Conservation (phyloP, 208 protist species). For the Naegleria fowleri region DNA sequence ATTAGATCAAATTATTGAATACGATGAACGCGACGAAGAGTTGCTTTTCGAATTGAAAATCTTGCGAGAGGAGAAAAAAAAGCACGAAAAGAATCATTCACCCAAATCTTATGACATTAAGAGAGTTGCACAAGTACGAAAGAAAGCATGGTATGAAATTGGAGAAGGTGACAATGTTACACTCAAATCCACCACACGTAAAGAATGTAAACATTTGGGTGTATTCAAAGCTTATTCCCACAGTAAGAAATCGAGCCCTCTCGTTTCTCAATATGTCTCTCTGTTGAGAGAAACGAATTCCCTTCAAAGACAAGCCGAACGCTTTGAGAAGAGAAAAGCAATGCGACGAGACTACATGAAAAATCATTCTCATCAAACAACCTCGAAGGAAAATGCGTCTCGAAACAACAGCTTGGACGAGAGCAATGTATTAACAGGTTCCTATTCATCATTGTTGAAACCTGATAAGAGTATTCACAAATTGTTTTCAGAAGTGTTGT, state of each 20-base stretch:
- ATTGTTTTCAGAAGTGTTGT: no score
- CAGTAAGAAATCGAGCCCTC: background rate
- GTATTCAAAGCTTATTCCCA: background rate
- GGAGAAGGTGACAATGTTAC: background rate
- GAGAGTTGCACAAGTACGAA: background rate
- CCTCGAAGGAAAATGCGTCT: no score
- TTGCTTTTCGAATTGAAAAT: background rate
- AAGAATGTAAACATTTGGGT: background rate
- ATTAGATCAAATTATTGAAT: background rate
- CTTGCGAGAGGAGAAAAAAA: background rate
- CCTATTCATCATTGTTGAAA: no score
- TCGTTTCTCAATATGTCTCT: background rate
- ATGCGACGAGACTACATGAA: background rate
- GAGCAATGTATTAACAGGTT: no score
- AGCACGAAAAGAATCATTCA: background rate
- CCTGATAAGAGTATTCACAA: no score
- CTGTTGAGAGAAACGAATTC: background rate
- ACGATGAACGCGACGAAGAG: background rate
- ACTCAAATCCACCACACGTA: background rate
- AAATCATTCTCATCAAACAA: no score
- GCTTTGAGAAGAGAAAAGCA: background rate
- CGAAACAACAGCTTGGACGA: no score
- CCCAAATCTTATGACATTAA: background rate
- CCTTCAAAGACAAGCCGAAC: background rate
- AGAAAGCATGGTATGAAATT: background rate